Evolutionary conservation across 495 filamentous ascomycete species (phyloP), one percentile per base, ranked within the genome.

Genomic region (Neurospora sublineolata): DNA sequence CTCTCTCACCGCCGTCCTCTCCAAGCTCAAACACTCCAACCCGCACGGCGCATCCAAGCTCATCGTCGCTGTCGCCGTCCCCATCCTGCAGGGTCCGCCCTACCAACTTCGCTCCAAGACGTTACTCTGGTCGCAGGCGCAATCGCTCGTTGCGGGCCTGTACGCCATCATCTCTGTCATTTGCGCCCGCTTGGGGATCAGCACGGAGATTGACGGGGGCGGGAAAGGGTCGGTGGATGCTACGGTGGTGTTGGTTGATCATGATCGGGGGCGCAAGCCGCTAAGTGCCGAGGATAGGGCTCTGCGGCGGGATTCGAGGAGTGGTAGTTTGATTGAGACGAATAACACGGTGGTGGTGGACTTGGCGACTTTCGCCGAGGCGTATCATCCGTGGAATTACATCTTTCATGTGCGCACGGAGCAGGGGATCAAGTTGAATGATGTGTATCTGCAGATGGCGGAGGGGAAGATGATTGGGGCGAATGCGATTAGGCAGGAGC

Each of bases 161-260:
- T 98, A 98, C 84, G 88, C 87, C 75, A 84, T 98, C 58, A 82
- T 95, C 75, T 87, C 89, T 42, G 81, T 89, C 68, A 81, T 93
- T 36, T 91, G 88, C 71, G 85, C 89, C 42, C 84, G 89, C 73
- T 80, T 88, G 14, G 82, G 82, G 8, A 81, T 85, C 82, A 90
- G 71, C 83, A 93, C 77, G 77, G 92, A 78, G 86, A 89, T 80
- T 12, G 78, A 81, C 69, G 81, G 80, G 73, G 86, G 87, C 74
- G 86, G 87, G 27, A 86, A 89, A 12, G 88, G 87, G 27, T 91
- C 92, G 36, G 87, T 97, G 41, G 93, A 97, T 83, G 85, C 88
- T 2, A 88, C 94, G 14, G 83, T 97, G 39, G 69, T 97, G 33
- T 84, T 97, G 37, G 77, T 95, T 67, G 87, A 91, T 72, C 86